A percentile compares a stretch with the other conserved stretches of the same genome.
Conservation (phyloP, 176 grass and related monocot genomes). For the Eremochloa ophiuroides region DNA sequence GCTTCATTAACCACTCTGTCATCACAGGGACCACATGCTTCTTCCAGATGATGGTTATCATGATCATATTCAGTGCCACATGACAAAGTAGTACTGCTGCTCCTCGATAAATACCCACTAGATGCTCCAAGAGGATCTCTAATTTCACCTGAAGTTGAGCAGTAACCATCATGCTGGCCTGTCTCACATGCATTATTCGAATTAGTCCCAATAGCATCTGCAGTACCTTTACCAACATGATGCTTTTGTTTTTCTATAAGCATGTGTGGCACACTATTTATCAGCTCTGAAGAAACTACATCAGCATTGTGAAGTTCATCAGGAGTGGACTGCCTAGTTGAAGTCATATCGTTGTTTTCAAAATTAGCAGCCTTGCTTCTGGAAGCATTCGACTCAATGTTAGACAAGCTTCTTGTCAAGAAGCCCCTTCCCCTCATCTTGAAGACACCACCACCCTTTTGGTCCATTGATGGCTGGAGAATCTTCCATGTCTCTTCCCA, state of each 20-base stretch:
- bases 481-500: slow-evolving; percentile 97
- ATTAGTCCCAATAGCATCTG: slow-evolving; percentile 13
- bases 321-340: slow-evolving; percentile 15
- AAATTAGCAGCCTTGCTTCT: slow-evolving; percentile 24
- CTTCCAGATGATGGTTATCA: slow-evolving; percentile 34
- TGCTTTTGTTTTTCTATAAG: slow-evolving; percentile 24
- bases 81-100: slow-evolving; percentile 25
- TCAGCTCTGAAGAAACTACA: slow-evolving; percentile 23
- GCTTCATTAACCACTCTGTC: slow-evolving; percentile 22
- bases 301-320: slow-evolving; percentile 18
- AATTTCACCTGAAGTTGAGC: slow-evolving; percentile 28
- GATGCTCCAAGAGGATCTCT: slow-evolving; percentile 25
- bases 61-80: slow-evolving; percentile 28
- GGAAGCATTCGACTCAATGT: slow-evolving; percentile 42
- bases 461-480: slow-evolving; percentile 52
- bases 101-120: slow-evolving; percentile 34
- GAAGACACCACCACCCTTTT: slow-evolving; percentile 18
- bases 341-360: slow-evolving; percentile 18
- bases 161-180: not conserved
- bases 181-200: slow-evolving; percentile 25
- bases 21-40: slow-evolving; percentile 17
- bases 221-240: slow-evolving; percentile 15
- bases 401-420: slow-evolving; percentile 39
- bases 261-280: not conserved
- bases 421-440: slow-evolving; percentile 50